Base-by-base conservation (phyloP, 2,329 filamentous ascomycete species). In the Colletotrichum sp. region DNA sequence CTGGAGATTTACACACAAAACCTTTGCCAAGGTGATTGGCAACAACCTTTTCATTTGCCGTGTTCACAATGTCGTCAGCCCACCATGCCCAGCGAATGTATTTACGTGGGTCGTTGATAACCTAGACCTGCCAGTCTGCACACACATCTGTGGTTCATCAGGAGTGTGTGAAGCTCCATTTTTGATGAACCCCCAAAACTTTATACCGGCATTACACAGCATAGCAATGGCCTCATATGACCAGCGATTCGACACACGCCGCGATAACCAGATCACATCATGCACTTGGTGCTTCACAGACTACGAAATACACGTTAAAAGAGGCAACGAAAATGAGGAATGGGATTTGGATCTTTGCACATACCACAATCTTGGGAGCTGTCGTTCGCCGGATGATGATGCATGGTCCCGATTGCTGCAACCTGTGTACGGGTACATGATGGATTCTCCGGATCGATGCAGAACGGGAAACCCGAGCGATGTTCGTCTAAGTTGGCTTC, bases 401-500 rank as follows among this genome's bases (percentile, higher is more conserved):
- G 4, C 3, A n/a, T 68, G 66, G 66, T 3, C 52, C 1, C 0
- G 24, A 57, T 8, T 57, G n/a, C n/a, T n/a, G n/a, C n/a, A n/a
- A n/a, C n/a, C n/a, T n/a, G n/a, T n/a, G n/a, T n/a, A n/a, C n/a
- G n/a, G n/a, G n/a, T n/a, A n/a, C n/a, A n/a, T n/a, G n/a, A 18
- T 2, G 0, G 0, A n/a, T n/a, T n/a, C 18, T n/a, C 18, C 39
- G 39, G 3, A 48, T 48, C 1, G 4, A 4, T 7, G 18, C 44
- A 4, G 44, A 22, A 2, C 22, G 5, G 44, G 44, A 48, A 13
- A 7, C 1, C 44, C 44, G 0, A n/a, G 44, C 4, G 44, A 48
- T 22, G 3, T 22, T 0, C 44, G 44, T 7, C 44, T 3, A 22
- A 48, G 18, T 22, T 48, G 44, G 10, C 44, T 48, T 13, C 44